phyloP scores from a whole-genome alignment of 148 eudicot genomes.

The Rhododendron williamsianum region DNA sequence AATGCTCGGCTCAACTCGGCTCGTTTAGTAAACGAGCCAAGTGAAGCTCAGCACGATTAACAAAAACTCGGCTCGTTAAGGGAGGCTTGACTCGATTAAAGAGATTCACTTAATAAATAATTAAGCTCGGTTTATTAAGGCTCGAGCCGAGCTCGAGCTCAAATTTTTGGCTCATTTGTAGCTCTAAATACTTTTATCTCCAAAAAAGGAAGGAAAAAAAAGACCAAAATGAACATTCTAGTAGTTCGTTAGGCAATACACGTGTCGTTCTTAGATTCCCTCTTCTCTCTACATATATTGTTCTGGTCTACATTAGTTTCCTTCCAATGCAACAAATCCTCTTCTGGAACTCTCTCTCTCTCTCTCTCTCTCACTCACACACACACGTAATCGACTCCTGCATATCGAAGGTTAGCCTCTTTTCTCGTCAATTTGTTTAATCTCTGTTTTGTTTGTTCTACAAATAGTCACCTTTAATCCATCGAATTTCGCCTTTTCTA shows the following conservation, averaged over 20 bases:
- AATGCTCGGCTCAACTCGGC: too few species aligned
- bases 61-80: too few species aligned
- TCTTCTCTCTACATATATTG: background rate
- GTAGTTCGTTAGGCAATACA: background rate
- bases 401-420: background rate
- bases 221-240: background rate
- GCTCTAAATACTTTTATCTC: too few species aligned
- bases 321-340: background rate
- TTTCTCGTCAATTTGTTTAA: background rate
- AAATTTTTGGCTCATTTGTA: too few species aligned
- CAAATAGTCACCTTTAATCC: background rate
- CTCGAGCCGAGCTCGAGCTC: too few species aligned
- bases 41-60: too few species aligned
- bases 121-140: too few species aligned
- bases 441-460: background rate
- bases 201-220: too few species aligned
- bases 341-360: background rate
- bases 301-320: background rate
- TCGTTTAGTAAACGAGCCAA: too few species aligned
- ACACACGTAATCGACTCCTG: background rate
- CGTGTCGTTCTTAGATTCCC: background rate
- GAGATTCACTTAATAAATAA: too few species aligned
- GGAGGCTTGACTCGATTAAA: too few species aligned
- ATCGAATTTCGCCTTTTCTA: background rate
- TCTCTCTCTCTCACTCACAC: background rate